Conservation (phyloP, 2,329 filamentous ascomycete species). For the Penicillium polonicum region DNA sequence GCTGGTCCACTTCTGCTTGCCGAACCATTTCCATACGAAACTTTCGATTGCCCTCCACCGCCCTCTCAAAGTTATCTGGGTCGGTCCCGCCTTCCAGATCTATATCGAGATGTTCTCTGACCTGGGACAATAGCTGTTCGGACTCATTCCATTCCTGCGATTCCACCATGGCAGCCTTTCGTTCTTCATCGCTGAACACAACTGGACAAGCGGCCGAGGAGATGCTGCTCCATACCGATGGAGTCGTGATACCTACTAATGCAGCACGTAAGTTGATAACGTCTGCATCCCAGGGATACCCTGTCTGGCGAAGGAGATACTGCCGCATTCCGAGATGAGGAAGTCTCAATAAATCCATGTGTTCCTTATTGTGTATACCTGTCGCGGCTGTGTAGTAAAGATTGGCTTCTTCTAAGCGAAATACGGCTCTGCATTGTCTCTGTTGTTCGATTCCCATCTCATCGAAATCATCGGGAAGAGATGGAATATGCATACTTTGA, state of each 20-base stretch:
- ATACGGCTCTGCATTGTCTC: constrained; percentile 16
- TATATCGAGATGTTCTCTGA: constrained; percentile 25
- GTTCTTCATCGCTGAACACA: constrained; percentile 23
- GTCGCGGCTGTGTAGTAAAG: constrained; percentile 33
- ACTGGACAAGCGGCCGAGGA: constrained; percentile 32
- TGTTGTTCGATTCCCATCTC: constrained; percentile 23
- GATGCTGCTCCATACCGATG: constrained; percentile 37
- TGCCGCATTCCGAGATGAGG: constrained; percentile 27
- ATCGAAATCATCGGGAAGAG: constrained; percentile 28
- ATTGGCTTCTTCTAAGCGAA: constrained; percentile 23
- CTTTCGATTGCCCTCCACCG: constrained; percentile 18
- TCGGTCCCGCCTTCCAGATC: constrained; percentile 29
- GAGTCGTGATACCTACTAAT: constrained; percentile 25
- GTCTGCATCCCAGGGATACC: constrained; percentile 32
- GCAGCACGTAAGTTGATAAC: constrained; percentile 29
- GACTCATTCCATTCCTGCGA: constrained; percentile 30
- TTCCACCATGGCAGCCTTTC: constrained; percentile 22
- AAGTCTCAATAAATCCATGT: constrained; percentile 23
- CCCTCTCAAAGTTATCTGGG: constrained; percentile 26
- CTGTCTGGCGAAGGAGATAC: constrained; percentile 29
- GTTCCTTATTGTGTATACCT: constrained; percentile 23
- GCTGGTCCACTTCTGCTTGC: constrained; percentile 21
- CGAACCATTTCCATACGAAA: constrained; percentile 26
- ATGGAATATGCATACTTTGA: constrained; percentile 26
- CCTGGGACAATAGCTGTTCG: constrained; percentile 19